Base-by-base conservation (phyloP, 1,284 basidiomycete genomes). In the Pseudozyma pruni region DNA sequence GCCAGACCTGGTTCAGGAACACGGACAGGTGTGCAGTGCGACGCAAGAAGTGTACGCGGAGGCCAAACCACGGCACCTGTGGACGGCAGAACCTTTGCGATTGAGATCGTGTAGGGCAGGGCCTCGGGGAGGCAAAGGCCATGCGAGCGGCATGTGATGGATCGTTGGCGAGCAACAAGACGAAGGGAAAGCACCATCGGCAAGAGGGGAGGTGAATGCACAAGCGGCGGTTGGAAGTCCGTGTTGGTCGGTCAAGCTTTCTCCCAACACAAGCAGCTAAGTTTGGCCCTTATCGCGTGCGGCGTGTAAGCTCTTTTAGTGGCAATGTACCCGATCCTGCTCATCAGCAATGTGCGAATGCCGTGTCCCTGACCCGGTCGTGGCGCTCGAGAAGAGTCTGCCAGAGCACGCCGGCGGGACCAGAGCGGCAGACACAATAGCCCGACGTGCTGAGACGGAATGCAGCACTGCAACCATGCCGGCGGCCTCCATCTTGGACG, bases 141-240 rank as follows among this genome's bases (percentile, higher is more conserved):
- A 4, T 7, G n/a, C 37, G 37, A 20, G 19, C 37, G 37, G 37
- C 20, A 38, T 38, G 17, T 38, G 37, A 38, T 38, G 37, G 17
- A 11, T 17, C 37, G 17, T 20, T 38, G 37, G n/a, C 37, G 37
- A 38, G 5, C n/a, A 2, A 9, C 14, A 9, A 38, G 35, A 38
- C 35, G 17, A 29, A n/a, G n/a, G 39, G 20, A 8, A 22, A 14
- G 14, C 9, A 41, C 23, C 4, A 25, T 19, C 7, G n/a, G 11
- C 1, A 16, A 35, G 34, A 35, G 16, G 13, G 34, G 8, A n/a
- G 13, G 9, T 10, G 16, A 10, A n/a, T 16, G 34, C 13, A 35
- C 13, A 48, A 39, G 35, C 46, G 46, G 46, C 34, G 19, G 20
- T 29, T 48, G 25, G 17, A 48, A 17, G 34, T 48, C 46, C 46